Percentiles rank a stretch among this genome's conserved stretches.
These are phyloP conservation scores for Singerocomus inundabilis DNA, from an alignment of 1,284 basidiomycete genomes.

Conservation along the genomic window DNA sequence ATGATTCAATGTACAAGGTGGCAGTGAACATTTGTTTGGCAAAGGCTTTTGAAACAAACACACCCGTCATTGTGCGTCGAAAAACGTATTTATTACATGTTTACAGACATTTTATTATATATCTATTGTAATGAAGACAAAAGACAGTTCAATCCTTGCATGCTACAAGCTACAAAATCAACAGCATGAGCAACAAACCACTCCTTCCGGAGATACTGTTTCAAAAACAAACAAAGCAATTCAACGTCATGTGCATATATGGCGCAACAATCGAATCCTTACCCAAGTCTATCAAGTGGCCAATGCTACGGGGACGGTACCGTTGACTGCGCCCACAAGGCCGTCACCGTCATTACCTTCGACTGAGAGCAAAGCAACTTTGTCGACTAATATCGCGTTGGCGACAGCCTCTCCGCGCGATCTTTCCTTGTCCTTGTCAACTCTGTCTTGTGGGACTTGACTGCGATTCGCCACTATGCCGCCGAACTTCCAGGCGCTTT, in stretches of 20 bases:
- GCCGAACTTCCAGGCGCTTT: constrained; percentile 31
- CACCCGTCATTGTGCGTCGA: neutral
- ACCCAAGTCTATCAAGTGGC: constrained; percentile 30
- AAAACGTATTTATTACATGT: constrained; percentile 34
- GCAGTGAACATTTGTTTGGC: constrained; percentile 28
- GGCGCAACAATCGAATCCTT: constrained; percentile 1
- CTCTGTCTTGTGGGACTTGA: constrained; percentile 23
- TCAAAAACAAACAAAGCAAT: neutral
- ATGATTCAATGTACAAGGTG: constrained; percentile 28
- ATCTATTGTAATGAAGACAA: constrained; percentile 28
- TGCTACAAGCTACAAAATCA: constrained; percentile 27
- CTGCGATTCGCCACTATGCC: constrained; percentile 12
- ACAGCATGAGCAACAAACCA: constrained; percentile 21
- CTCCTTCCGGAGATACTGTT: constrained; percentile 14
- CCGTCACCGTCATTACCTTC: constrained; percentile 22
- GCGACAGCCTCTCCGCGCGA: constrained; percentile 35
- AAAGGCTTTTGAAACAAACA: constrained; percentile 30
- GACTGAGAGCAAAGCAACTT: constrained; percentile 28
- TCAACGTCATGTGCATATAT: constrained; percentile 5
- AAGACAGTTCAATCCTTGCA: constrained; percentile 22
- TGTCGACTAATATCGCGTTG: constrained; percentile 36
- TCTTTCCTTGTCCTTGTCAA: constrained; percentile 33
- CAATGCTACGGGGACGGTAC: constrained; percentile 22
- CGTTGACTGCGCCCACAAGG: constrained; percentile 14
- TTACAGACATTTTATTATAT: constrained; percentile 38